These are phyloP conservation scores for Diaporthe sp. DNA, from an alignment of 2,329 filamentous ascomycete species.

Conservation along the genomic window DNA sequence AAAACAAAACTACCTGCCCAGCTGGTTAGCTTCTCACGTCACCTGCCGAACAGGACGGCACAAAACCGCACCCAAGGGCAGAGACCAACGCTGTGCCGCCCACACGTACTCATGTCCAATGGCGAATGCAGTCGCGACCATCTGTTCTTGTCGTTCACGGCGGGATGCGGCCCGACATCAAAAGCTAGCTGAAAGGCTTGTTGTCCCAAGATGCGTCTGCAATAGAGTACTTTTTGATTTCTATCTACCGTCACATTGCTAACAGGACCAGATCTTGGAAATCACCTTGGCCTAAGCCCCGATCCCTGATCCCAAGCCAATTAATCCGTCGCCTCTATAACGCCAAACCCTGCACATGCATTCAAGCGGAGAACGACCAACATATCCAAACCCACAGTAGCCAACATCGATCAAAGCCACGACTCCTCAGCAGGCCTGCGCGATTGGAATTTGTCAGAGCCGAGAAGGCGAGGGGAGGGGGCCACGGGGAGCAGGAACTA, in stretches of 20 bases:
- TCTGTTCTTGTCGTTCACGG: background rate
- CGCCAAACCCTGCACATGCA: constrained; percentile 19
- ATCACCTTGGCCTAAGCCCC: background rate
- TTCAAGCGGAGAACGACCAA: background rate
- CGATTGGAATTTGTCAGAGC: background rate
- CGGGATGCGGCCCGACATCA: constrained; percentile 6
- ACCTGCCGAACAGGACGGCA: background rate
- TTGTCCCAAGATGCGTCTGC: background rate
- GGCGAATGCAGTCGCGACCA: background rate
- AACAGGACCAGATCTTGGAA: constrained; percentile 10
- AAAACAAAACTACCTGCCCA: background rate
- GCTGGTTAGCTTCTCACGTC: background rate
- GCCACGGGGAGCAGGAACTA: no score
- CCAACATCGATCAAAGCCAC: background rate
- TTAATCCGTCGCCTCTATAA: constrained; percentile 25
- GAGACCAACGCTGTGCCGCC: background rate
- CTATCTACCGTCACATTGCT: constrained; percentile 19
- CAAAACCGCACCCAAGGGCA: background rate
- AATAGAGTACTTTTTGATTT: constrained; percentile 7
- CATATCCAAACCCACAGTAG: constrained; percentile 2
- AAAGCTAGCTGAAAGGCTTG: background rate
- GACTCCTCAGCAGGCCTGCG: constrained; percentile 23
- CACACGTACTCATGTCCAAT: background rate
- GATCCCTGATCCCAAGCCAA: constrained; percentile 5
- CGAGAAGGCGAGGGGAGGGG: background rate